These are phyloP conservation scores for Lolium rigidum DNA, from an alignment of 176 grass and related monocot genomes.

Conservation along the genomic window DNA sequence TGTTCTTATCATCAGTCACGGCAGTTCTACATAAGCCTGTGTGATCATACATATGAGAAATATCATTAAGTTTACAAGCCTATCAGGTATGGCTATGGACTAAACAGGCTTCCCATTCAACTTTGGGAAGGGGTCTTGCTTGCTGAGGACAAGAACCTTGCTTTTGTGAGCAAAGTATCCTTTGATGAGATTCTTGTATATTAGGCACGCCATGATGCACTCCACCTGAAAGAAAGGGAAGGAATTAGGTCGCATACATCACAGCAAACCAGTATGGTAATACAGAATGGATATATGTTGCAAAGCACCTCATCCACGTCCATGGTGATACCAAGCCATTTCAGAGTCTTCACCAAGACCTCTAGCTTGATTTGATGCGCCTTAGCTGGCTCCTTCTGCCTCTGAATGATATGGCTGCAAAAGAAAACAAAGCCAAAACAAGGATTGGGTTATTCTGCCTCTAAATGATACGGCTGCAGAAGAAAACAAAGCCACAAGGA, in stretches of 20 bases:
- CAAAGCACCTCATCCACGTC: slow-evolving; percentile 80
- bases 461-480: slow-evolving; percentile 75
- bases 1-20: no score
- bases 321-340: slow-evolving; percentile 94
- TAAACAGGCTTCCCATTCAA: slow-evolving; percentile 82
- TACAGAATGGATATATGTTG: not conserved
- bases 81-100: slow-evolving; percentile 18
- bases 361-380: slow-evolving; percentile 96
- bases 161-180: slow-evolving; percentile 96
- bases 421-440: slow-evolving; percentile 28
- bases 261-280: not conserved
- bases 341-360: slow-evolving; percentile 68
- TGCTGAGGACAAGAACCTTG: slow-evolving; percentile 97
- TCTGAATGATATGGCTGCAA: slow-evolving; percentile 78
- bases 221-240: slow-evolving; percentile 63
- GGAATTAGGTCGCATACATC: not conserved
- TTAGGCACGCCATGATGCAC: slow-evolving; percentile 87
- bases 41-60: not conserved
- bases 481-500: slow-evolving; percentile 17
- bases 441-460: slow-evolving; percentile 42
- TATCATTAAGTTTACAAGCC: not conserved
- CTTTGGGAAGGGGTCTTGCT: slow-evolving; percentile 91
- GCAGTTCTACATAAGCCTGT: not conserved
- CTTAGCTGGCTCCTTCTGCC: slow-evolving; percentile 79
- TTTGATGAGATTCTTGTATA: slow-evolving; percentile 90